Base-by-base conservation (phyloP, 75 land plant species). In the Adiantum capillusveneris region DNA sequence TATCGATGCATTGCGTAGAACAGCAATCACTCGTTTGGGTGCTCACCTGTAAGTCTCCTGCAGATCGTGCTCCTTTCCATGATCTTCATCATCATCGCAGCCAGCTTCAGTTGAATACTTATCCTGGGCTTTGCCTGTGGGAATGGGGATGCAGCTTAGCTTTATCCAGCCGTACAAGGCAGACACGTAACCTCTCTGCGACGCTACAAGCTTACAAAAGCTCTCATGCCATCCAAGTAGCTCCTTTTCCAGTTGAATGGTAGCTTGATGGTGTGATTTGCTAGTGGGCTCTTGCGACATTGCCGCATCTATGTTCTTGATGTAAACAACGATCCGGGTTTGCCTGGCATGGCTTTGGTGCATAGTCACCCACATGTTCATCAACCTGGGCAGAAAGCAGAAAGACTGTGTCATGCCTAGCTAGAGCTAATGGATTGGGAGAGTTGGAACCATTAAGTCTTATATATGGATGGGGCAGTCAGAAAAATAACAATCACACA, bases 131-230 rank as follows among this genome's bases (percentile, higher is more conserved):
- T 17, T 46, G 49, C 49, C 49, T 3, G 49, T 46, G 3, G 49
- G 49, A 57, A 75, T 54, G 36, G 77, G 81, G 57, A 84, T 73
- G 51, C 85, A 84, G 30, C 82, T 73, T 27, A 93, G 81, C 31
- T 86, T 81, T n/a, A 89, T 68, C 98, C 98, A 93, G 20, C 83
- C 95, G 0, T 67, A 62, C 54, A 93, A 70, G 28, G 86, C 70
- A 36, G 67, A 69, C 63, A 93, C 56, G 78, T 85, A 93, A 31
- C 84, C 98, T 14, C 75, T 58, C 46, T 93, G 98, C 3, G 82
- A 41, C 31, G 66, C 66, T 17, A 92, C 63, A 18, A 85, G 57
- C 57, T 52, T 80, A 66, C 76, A 72, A 59, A 90, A 77, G 9
- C 77, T 50, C 1, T 52, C 30, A 53, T 81, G 72, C 97, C 97